Conservation (phyloP, 192 early-diverging fungal genomes). For the Hyaloraphidium curvatum region DNA sequence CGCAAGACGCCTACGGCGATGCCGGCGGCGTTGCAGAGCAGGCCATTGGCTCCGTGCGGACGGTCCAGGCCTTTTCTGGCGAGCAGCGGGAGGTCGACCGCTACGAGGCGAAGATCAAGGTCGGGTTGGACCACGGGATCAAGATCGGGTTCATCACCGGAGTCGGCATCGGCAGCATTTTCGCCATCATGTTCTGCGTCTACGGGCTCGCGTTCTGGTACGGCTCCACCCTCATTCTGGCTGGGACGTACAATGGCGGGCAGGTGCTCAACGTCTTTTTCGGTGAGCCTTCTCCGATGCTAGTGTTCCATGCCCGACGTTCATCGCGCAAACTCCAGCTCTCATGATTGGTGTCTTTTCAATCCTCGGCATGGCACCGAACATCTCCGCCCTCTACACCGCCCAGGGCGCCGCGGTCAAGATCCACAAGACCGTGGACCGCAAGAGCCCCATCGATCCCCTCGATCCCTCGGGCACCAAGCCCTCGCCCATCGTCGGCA, state of each 20-base stretch:
- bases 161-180: not conserved
- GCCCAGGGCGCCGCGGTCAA: constrained; percentile 19
- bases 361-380: not conserved
- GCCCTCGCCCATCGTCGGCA: constrained; percentile 14
- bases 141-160: not conserved
- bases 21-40: constrained; percentile 76
- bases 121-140: not conserved
- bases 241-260: constrained; percentile 18
- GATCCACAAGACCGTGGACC: constrained; percentile 28
- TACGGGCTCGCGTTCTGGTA: not conserved
- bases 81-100: constrained; percentile 43
- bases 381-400: not conserved
- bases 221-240: constrained; percentile 10
- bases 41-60: constrained; percentile 60
- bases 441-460: constrained; percentile 22
- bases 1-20: constrained; percentile 11
- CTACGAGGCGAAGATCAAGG: constrained; percentile 28
- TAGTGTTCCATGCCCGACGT: too few relatives aligned
- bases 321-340: too few relatives aligned
- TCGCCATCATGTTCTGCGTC: not conserved
- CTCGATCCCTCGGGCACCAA: constrained; percentile 11
- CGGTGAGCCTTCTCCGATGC: too few relatives aligned
- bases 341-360: not conserved
- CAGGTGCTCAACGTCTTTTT: constrained; percentile 71
- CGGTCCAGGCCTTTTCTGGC: constrained; percentile 65